These are phyloP conservation scores for Umbelopsis vinacea DNA, from an alignment of 192 early-diverging fungal species.

Conservation along the genomic window DNA sequence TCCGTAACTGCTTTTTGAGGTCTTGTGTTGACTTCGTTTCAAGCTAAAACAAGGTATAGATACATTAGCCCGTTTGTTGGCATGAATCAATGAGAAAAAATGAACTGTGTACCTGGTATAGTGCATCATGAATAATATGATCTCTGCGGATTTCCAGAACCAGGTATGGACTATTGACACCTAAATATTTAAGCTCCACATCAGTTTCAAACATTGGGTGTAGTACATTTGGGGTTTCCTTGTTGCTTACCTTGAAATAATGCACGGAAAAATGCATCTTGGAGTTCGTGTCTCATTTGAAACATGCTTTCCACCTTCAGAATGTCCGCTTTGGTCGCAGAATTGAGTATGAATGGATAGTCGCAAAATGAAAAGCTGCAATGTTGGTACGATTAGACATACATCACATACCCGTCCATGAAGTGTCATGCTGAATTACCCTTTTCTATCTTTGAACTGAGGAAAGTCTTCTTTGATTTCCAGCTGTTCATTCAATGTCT, in stretches of 20 bases:
- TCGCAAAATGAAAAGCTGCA: conserved; percentile 71
- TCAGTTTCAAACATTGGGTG: not conserved
- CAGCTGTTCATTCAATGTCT: conserved; percentile 67
- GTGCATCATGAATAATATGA: conserved; percentile 69
- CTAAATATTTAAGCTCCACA: not conserved
- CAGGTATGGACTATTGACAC: conserved; percentile 76
- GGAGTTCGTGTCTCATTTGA: conserved; percentile 68
- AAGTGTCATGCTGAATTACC: conserved; percentile 23
- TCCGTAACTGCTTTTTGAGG: conserved; percentile 86
- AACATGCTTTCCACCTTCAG: conserved; percentile 74
- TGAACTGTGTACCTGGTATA: conserved; percentile 45
- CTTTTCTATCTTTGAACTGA: conserved; percentile 66
- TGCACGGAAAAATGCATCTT: conserved; percentile 80
- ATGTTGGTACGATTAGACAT: not conserved
- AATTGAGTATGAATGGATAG: conserved; percentile 75
- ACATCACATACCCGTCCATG: not conserved
- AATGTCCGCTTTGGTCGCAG: conserved; percentile 75
- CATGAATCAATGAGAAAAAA: not conserved
- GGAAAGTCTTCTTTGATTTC: conserved; percentile 82
- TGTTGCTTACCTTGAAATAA: conserved; percentile 56
- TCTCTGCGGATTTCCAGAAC: conserved; percentile 74
- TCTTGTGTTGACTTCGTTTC: conserved; percentile 82
- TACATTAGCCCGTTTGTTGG: not conserved
- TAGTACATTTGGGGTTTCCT: too few relatives aligned
- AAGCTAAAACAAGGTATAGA: conserved; percentile 50